Evolutionary conservation across 495 filamentous ascomycete species (phyloP).

Genomic region (Lichenothelia convexa): DNA sequence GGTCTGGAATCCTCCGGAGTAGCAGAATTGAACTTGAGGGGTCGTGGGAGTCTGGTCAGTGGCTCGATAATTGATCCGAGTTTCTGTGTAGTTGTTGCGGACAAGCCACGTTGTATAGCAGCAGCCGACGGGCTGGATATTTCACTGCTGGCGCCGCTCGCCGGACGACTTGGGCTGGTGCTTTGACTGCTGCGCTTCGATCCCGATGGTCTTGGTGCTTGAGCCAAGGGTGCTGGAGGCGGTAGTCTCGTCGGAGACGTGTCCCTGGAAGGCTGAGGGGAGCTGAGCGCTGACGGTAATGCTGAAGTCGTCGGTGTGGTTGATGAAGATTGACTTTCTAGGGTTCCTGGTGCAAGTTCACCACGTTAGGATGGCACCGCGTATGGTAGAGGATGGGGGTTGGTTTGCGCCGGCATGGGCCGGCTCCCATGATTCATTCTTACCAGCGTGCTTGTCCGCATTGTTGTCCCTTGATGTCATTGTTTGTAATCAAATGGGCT

Average conservation of each 20-base stretch:
- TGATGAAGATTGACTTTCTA: no score
- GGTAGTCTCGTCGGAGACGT: conserved; percentile 13
- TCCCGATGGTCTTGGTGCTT: conserved; percentile 22
- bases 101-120: conserved; percentile 44
- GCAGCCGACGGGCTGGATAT: conserved; percentile 36
- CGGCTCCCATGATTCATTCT: no score
- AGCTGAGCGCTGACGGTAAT: conserved; percentile 14
- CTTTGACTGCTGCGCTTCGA: conserved; percentile 58
- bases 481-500: no score
- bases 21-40: conserved; percentile 36
- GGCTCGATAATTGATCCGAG: conserved; percentile 36
- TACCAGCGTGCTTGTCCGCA: no score
- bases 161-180: conserved; percentile 41
- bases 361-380: no score
- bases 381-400: not conserved
- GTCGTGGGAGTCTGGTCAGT: conserved; percentile 37
- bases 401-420: not conserved
- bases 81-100: conserved; percentile 40
- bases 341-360: no score
- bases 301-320: conserved; percentile 6
- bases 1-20: conserved; percentile 31
- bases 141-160: conserved; percentile 25
- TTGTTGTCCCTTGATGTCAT: no score
- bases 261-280: conserved; percentile 20
- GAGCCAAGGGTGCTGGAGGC: conserved; percentile 4